Conservation (phyloP, 352 stramenopile species). For the Pythium grandisporangium region DNA sequence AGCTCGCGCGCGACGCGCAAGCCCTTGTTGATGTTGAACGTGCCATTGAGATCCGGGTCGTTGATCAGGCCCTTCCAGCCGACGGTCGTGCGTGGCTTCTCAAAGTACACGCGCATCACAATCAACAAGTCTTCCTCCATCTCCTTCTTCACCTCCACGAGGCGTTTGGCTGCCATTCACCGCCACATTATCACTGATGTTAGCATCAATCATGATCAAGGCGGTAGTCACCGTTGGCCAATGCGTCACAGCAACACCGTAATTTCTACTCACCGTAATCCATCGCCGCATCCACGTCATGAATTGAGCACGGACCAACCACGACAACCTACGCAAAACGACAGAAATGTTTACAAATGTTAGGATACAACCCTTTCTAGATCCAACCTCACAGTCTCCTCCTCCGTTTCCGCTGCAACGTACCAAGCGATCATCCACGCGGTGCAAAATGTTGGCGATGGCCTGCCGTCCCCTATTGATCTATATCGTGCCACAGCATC, state of each 20-base stretch:
- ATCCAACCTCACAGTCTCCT: no score
- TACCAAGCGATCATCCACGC: conserved; percentile 74
- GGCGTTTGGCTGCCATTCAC: conserved; percentile 45
- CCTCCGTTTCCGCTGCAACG: no score
- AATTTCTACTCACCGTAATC: conserved; percentile 48
- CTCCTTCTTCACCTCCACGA: conserved; percentile 60
- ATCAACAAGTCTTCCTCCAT: conserved; percentile 80
- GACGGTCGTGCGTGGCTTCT: conserved; percentile 86
- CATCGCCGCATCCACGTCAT: conserved; percentile 79
- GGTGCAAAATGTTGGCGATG: conserved; percentile 63
- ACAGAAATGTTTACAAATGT: neutral
- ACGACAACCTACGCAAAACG: conserved; percentile 25
- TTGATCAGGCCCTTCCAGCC: conserved; percentile 90
- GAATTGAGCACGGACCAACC: conserved; percentile 85
- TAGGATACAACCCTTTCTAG: no score
- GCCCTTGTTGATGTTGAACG: conserved; percentile 91
- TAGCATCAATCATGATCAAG: no score
- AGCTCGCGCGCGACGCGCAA: conserved; percentile 76
- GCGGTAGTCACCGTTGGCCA: no score
- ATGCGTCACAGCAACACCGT: neutral
- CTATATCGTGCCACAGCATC: conserved; percentile 4
- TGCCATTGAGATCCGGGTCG: conserved; percentile 82
- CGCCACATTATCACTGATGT: no score
- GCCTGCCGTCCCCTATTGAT: conserved; percentile 69
- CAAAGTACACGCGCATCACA: conserved; percentile 89